Evolutionary conservation across 2,329 filamentous ascomycete species (phyloP).

Genomic region (Trichoderma sp.): DNA sequence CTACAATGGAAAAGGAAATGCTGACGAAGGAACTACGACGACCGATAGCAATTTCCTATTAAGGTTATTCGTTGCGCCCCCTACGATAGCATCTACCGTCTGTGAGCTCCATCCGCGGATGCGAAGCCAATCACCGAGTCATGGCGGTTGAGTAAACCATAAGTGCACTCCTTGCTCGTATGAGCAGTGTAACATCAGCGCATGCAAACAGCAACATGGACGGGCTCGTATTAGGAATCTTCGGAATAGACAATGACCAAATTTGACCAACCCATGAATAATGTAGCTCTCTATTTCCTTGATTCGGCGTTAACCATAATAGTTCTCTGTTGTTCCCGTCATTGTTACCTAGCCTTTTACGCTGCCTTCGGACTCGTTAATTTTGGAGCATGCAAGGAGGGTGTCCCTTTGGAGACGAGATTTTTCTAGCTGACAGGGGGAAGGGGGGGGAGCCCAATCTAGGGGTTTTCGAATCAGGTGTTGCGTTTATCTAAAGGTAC

Average conservation of each 20-base stretch:
- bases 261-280: not conserved
- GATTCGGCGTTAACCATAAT: not conserved
- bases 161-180: no score
- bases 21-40: not conserved
- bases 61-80: not conserved
- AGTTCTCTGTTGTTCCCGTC: not conserved
- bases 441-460: not conserved
- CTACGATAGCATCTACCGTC: not conserved
- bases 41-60: not conserved
- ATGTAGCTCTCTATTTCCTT: not conserved
- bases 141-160: not conserved
- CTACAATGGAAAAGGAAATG: not conserved
- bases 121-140: not conserved
- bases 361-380: not conserved
- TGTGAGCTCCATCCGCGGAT: not conserved
- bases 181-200: not conserved
- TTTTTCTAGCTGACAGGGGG: not conserved
- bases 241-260: not conserved
- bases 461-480: not conserved
- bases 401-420: not conserved
- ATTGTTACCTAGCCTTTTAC: not conserved
- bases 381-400: not conserved
- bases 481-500: not conserved
- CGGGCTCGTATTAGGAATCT: not conserved
- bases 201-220: not conserved